phyloP scores from a whole-genome alignment of 2,329 filamentous ascomycete genomes.

The Cladosporium sp. region DNA sequence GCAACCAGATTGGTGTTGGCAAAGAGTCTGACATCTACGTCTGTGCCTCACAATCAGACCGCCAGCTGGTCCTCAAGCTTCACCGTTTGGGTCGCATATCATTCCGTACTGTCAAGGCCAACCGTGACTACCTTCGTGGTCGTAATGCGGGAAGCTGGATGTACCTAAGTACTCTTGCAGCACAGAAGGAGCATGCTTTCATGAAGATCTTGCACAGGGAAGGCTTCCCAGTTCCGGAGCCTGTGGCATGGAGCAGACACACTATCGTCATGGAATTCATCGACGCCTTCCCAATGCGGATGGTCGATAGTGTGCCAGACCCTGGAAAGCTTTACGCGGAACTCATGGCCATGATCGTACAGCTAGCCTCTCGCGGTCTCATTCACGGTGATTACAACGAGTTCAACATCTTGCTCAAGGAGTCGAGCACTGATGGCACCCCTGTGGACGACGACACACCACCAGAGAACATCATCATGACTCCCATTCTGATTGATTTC shows the following conservation, averaged over 20 bases:
- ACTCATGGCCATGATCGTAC: conserved; percentile 80
- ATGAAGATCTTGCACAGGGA: conserved; percentile 83
- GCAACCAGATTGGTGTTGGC: conserved; percentile 90
- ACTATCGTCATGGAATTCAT: conserved; percentile 95
- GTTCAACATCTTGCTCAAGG: conserved; percentile 95
- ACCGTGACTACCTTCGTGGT: conserved; percentile 91
- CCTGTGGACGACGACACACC: conserved; percentile 30
- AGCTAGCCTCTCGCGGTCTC: conserved; percentile 78
- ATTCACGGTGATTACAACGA: conserved; percentile 99
- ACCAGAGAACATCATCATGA: conserved; percentile 55
- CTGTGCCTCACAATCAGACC: conserved; percentile 76
- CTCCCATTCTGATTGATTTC: conserved; percentile 92
- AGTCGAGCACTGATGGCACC: conserved; percentile 42
- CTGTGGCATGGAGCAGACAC: conserved; percentile 85
- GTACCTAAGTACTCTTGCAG: conserved; percentile 92
- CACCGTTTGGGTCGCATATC: conserved; percentile 94
- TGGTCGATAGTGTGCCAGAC: conserved; percentile 80
- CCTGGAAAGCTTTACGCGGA: conserved; percentile 88
- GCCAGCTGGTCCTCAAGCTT: conserved; percentile 87
- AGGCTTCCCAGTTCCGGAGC: conserved; percentile 86
- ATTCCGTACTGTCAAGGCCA: conserved; percentile 93
- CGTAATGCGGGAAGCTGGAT: conserved; percentile 86
- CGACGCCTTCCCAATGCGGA: conserved; percentile 86
- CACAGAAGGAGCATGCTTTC: conserved; percentile 91
- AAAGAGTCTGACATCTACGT: conserved; percentile 98